These are phyloP conservation scores for Penicillium sp. DNA, from an alignment of 2,329 filamentous ascomycete genomes.

Conservation along the genomic window DNA sequence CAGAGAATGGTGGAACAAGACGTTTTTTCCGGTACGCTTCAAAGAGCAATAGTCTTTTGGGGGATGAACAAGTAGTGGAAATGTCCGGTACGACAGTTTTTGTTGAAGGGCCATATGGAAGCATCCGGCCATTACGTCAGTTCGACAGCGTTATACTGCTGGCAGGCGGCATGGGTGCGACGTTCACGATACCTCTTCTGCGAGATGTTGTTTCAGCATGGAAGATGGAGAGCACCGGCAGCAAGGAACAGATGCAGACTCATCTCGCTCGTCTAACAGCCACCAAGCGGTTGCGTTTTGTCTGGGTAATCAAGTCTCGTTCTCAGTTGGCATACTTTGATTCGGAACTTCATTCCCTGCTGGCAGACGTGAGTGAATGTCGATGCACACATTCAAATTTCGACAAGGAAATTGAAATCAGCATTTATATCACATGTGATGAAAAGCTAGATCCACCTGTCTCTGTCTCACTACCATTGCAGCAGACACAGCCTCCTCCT, in stretches of 20 bases:
- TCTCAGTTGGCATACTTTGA: slow-evolving; percentile 55
- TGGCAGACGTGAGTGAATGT: slow-evolving; percentile 42
- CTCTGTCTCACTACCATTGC: slow-evolving; percentile 25
- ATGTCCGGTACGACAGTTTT: slow-evolving; percentile 40
- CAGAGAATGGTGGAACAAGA: slow-evolving; percentile 53
- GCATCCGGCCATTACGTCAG: slow-evolving; percentile 52
- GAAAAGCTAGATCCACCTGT: slow-evolving; percentile 39
- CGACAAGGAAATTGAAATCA: slow-evolving; percentile 50
- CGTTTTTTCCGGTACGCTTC: slow-evolving; percentile 53
- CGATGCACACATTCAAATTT: slow-evolving; percentile 30
- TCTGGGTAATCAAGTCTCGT: slow-evolving; percentile 60
- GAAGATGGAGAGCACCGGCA: slow-evolving; percentile 32
- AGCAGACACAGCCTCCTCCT: background rate
- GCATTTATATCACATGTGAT: slow-evolving; percentile 57
- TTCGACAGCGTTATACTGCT: slow-evolving; percentile 62
- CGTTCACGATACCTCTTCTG: slow-evolving; percentile 57
- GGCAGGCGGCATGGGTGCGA: slow-evolving; percentile 60
- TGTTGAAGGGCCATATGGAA: slow-evolving; percentile 56
- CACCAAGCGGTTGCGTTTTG: slow-evolving; percentile 53
- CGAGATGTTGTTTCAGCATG: slow-evolving; percentile 55
- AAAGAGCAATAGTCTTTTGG: slow-evolving; percentile 34
- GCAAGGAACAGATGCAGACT: slow-evolving; percentile 3
- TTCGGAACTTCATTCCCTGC: slow-evolving; percentile 48
- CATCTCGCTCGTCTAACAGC: slow-evolving; percentile 31
- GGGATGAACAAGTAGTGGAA: slow-evolving; percentile 11